Conservation (phyloP, 805 yeast genomes). For the Candida golubevii region DNA sequence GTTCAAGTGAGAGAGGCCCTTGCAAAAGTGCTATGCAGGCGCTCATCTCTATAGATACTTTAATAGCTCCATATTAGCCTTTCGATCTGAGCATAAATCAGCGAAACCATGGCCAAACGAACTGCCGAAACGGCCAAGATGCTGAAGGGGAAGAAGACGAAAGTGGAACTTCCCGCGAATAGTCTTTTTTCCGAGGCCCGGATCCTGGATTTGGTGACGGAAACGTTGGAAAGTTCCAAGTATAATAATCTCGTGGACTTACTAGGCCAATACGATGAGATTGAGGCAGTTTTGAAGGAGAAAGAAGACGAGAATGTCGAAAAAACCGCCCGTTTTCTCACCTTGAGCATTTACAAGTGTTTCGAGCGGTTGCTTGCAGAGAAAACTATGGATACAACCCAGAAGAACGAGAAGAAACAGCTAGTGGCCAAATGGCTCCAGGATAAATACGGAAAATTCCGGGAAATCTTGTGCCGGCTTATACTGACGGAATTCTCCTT, state of each 20-base stretch:
- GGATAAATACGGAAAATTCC: slow-evolving; percentile 53
- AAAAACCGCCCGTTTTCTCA: slow-evolving; percentile 34
- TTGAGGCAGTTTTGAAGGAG: slow-evolving; percentile 16
- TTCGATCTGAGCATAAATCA: not conserved
- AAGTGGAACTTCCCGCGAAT: slow-evolving; percentile 3
- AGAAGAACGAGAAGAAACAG: slow-evolving; percentile 42
- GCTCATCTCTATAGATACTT: slow-evolving; percentile 2
- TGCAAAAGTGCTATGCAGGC: slow-evolving; percentile 5
- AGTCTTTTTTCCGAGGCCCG: slow-evolving; percentile 18
- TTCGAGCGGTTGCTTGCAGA: slow-evolving; percentile 47
- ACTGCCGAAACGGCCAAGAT: slow-evolving; percentile 6
- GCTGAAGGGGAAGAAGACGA: slow-evolving; percentile 8
- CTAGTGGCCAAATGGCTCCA: slow-evolving; percentile 61
- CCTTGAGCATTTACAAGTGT: slow-evolving; percentile 39
- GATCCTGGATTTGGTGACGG: slow-evolving; percentile 22
- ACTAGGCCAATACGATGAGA: slow-evolving; percentile 33
- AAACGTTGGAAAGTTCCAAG: slow-evolving; percentile 41
- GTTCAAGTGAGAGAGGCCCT: not conserved
- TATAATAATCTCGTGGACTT: slow-evolving; percentile 54
- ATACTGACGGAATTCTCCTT: slow-evolving; percentile 39
- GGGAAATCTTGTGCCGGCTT: slow-evolving; percentile 39
- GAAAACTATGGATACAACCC: slow-evolving; percentile 28
- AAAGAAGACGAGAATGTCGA: slow-evolving; percentile 24
- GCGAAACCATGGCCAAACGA: slow-evolving; percentile 20
- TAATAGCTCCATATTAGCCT: not conserved